Evolutionary conservation across 768 basidiomycete species (phyloP).

Genomic region (Ephemerocybe angulata): DNA sequence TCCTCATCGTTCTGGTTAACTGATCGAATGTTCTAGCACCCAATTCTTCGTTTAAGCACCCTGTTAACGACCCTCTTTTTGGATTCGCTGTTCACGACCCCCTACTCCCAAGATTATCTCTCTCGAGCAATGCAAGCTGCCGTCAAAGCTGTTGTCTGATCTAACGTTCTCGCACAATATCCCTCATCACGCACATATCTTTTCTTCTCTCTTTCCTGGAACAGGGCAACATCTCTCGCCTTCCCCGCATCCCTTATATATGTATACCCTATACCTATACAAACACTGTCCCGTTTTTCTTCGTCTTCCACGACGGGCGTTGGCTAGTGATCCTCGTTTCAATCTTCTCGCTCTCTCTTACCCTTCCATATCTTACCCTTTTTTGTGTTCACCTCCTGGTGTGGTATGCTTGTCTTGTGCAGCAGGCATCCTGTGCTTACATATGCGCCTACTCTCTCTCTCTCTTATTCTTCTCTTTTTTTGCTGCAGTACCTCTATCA

Average conservation of each 20-base stretch:
- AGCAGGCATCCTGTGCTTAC: not conserved
- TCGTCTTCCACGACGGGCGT: slow-evolving; percentile 6
- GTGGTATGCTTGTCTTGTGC: slow-evolving; percentile 1
- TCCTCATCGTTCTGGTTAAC: slow-evolving; percentile 7
- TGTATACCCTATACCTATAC: slow-evolving; percentile 6
- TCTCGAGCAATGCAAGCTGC: slow-evolving; percentile 22
- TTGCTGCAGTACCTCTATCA: slow-evolving; percentile 1
- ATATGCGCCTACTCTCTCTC: slow-evolving; percentile 10
- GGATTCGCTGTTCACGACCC: slow-evolving; percentile 24
- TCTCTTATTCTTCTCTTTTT: slow-evolving; percentile 11
- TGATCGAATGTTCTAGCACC: slow-evolving; percentile 46
- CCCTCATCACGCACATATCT: slow-evolving; percentile 7
- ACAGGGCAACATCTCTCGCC: slow-evolving; percentile 14
- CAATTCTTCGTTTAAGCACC: slow-evolving; percentile 78
- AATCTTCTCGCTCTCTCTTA: slow-evolving; percentile 4
- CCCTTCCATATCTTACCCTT: slow-evolving; percentile 2
- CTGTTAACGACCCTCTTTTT: slow-evolving; percentile 22
- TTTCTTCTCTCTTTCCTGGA: slow-evolving; percentile 12
- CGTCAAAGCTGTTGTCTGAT: slow-evolving; percentile 17
- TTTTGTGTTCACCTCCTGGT: slow-evolving; percentile 1
- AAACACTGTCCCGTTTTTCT: slow-evolving; percentile 7
- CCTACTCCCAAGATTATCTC: slow-evolving; percentile 18
- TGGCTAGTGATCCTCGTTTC: slow-evolving; percentile 10
- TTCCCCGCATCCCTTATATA: slow-evolving; percentile 3
- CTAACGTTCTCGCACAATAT: slow-evolving; percentile 22